Conservation (phyloP, 768 basidiomycete species). For the Sporobolomyces phaffii region DNA sequence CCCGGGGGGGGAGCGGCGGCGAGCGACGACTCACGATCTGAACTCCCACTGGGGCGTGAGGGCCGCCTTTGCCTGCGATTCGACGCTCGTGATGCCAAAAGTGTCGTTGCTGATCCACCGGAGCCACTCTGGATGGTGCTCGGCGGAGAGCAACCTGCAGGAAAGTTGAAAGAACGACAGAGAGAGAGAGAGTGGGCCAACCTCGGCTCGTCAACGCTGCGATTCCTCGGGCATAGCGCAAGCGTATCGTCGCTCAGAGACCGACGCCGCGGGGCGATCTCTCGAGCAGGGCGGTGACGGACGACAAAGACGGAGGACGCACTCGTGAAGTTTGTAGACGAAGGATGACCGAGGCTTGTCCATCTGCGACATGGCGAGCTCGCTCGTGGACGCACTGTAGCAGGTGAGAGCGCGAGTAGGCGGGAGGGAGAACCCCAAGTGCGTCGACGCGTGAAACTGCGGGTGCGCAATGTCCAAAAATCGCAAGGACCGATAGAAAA, state of each 20-base stretch:
- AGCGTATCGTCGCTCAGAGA: too few species aligned
- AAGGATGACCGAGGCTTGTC: conserved; percentile 7
- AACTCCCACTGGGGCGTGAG: conserved; percentile 30
- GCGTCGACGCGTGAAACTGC: too few species aligned
- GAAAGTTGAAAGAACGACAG: neutral
- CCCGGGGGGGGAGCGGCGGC: neutral
- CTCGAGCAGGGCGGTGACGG: too few species aligned
- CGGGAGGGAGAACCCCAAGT: too few species aligned
- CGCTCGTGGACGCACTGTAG: too few species aligned
- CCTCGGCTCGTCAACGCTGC: too few species aligned
- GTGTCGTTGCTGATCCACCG: conserved; percentile 29
- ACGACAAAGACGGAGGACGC: neutral
- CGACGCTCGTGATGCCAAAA: conserved; percentile 30
- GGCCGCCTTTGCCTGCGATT: conserved; percentile 15
- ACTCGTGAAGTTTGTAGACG: conserved; percentile 21
- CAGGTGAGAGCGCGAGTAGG: too few species aligned
- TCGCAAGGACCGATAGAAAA: too few species aligned
- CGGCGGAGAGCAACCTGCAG: conserved; percentile 20
- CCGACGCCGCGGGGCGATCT: too few species aligned
- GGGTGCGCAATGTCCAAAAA: too few species aligned
- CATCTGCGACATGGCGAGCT: neutral
- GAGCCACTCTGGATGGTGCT: conserved; percentile 24
- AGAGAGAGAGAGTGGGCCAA: neutral
- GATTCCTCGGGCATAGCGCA: too few species aligned
- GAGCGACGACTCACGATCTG: conserved; percentile 19